Base-by-base conservation (phyloP, 805 yeast species). In the Lipomyces sp. region DNA sequence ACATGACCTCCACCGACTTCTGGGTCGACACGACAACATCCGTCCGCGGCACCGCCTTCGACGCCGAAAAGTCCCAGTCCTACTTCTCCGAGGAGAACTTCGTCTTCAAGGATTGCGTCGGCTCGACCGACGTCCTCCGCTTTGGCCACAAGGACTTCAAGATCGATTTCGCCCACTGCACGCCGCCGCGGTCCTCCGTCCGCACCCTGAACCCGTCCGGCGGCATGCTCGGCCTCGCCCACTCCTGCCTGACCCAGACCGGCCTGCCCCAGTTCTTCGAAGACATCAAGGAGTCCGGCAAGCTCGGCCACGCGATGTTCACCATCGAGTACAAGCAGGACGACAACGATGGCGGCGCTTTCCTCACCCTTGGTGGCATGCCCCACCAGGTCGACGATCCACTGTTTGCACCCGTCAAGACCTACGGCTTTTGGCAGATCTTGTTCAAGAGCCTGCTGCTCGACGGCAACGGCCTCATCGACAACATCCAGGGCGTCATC, bases 11-110 rank as follows among this genome's bases (percentile, higher is more conserved):
- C 18, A 31, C 58, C 18, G 58, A 54, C 37, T 51, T 49, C 19
- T 54, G 58, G 58, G 53, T 54, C 35, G 58, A 54, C 42, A 35
- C 51, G 5, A 54, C 58, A 2, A 54, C 58, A 5, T 51, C 57
- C 26, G 38, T 54, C 22, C 43, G 42, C n/a, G 58, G 58, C 36
- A 51, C 50, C 14, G 47, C 56, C 14, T 54, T 54, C 37, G 44
- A 45, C 13, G 19, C 49, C 2, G 49, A 31, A 31, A 19, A 46
- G 33, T 54, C 58, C 28, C 58, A 54, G 49, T 21, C 58, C 14
- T 54, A 54, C 35, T 47, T 54, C 45, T 41, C 57, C 26, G 57
- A 54, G 33, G 21, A 47, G 24, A 41, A 42, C 19, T 32, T 37
- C 26, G 58, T 54, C 33, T 54, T 54, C 46, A 37, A 34, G 23